A percentile compares a stretch with the other conserved stretches of the same genome.
Evolutionary conservation across 176 grass and related monocot genomes (phyloP).

Genomic region (Triticum aestivum): IWGSC_CS_RefSeq_v2.1 NC_057809.1:550830817-550831316

Average conservation of each 20-base stretch:
- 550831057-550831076: not conserved
- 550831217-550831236: constrained; percentile 24
- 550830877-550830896: not conserved
- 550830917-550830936: not conserved
- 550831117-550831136: constrained; percentile 77
- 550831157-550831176: constrained; percentile 70
- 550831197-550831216: constrained; percentile 66
- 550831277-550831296: constrained; percentile 49
- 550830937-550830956: not conserved
- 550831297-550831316: constrained; percentile 36
- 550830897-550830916: not conserved
- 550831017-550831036: not conserved
- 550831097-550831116: constrained; percentile 88
- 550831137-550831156: constrained; percentile 81
- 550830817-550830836: not conserved
- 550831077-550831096: constrained; percentile 76
- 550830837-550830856: not conserved
- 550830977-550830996: not conserved
- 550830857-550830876: not conserved
- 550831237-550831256: constrained; percentile 21
- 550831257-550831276: constrained; percentile 16
- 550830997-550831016: not conserved
- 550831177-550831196: constrained; percentile 53
- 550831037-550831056: not conserved
- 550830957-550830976: not conserved